A percentile compares a stretch with the other conserved stretches of the same genome.
These are phyloP conservation scores for Tritrichomonas foetus DNA, from an alignment of 208 protist species.

Conservation along the genomic window DNA sequence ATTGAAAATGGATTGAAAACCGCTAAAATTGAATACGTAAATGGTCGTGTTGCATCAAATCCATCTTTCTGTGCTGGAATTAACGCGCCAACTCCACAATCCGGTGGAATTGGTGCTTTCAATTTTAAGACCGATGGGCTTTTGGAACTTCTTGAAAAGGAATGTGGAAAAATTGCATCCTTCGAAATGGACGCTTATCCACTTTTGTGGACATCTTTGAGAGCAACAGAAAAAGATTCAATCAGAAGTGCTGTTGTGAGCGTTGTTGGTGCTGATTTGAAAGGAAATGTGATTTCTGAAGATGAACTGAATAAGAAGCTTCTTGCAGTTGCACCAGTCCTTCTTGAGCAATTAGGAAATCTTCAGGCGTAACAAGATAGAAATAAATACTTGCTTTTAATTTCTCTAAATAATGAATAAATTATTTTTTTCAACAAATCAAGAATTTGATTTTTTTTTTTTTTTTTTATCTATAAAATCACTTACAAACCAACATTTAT, in stretches of 20 bases:
- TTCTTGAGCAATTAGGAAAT: background rate
- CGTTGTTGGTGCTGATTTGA: background rate
- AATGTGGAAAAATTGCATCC: background rate
- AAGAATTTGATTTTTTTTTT: background rate
- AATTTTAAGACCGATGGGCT: background rate
- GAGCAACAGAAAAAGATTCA: background rate
- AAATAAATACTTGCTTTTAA: background rate
- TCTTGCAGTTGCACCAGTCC: background rate
- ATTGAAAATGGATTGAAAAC: background rate
- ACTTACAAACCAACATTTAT: too few species aligned
- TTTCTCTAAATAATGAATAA: background rate
- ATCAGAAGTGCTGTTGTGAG: background rate
- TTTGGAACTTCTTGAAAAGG: background rate
- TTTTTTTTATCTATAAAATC: background rate
- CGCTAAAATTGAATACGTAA: background rate
- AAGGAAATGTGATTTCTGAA: background rate
- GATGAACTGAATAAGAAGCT: background rate
- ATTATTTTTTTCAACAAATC: background rate
- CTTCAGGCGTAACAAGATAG: background rate
- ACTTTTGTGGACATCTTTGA: background rate
- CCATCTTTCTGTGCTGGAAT: background rate
- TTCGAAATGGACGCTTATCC: slow-evolving; percentile 30
- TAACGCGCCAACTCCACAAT: background rate
- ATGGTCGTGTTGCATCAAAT: background rate
- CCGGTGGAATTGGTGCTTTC: background rate